Percentiles rank a stretch among this genome's conserved stretches.
Evolutionary conservation across 108 stramenopile genomes (phyloP).

Genomic region (Aurantiochytrium sp.): DNA sequence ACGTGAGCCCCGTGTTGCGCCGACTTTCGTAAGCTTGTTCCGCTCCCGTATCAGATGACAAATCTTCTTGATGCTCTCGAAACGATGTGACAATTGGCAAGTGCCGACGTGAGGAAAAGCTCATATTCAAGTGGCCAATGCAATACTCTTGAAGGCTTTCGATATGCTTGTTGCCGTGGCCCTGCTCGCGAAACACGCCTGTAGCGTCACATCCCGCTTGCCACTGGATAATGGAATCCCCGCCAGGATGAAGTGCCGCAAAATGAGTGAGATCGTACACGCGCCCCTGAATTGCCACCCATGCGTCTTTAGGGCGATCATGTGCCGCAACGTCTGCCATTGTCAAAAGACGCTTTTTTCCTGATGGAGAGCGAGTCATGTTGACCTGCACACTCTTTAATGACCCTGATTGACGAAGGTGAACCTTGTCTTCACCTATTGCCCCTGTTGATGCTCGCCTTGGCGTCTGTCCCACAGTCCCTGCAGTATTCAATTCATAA

Average conservation of each 20-base stretch:
- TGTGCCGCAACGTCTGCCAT: background rate
- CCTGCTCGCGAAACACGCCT: background rate
- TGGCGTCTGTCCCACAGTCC: too few species aligned
- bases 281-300: constrained; percentile 35
- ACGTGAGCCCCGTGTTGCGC: too few species aligned
- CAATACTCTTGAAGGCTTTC: background rate
- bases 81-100: background rate
- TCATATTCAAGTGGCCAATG: background rate
- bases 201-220: constrained; percentile 72
- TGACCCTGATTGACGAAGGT: too few species aligned
- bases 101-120: background rate
- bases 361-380: background rate
- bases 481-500: background rate
- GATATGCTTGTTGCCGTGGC: background rate
- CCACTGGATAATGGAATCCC: constrained; percentile 84
- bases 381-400: background rate
- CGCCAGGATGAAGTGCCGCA: constrained; percentile 90
- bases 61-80: background rate
- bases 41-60: background rate
- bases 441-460: too few species aligned
- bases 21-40: too few species aligned
- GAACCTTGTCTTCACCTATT: too few species aligned
- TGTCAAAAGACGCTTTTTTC: background rate
- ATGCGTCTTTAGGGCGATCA: background rate
- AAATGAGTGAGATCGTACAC: constrained; percentile 92